A percentile compares a stretch with the other conserved stretches of the same genome.
phyloP scores from a whole-genome alignment of 2,329 filamentous ascomycete genomes.

The Trichoderma gracile region DNA sequence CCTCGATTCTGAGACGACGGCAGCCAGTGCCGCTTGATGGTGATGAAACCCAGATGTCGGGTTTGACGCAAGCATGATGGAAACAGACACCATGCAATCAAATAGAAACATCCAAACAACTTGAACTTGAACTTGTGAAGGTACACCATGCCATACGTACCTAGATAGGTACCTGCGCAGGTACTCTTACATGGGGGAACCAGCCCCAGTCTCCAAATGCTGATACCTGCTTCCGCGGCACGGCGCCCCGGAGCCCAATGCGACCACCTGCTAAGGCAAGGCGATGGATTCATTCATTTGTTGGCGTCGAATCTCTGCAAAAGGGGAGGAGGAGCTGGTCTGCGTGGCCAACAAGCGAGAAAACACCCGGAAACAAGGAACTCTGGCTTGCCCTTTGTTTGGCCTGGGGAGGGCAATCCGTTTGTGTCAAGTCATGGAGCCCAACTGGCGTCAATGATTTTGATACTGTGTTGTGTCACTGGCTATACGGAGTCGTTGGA shows the following conservation, averaged over 20 bases:
- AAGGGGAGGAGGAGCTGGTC: neutral
- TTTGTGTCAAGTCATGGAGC: neutral
- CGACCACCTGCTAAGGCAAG: constrained; percentile 9
- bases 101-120: no score
- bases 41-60: no score
- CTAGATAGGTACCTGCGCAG: no score
- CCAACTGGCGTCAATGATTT: neutral
- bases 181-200: neutral
- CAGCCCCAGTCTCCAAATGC: constrained; percentile 11
- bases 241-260: constrained; percentile 20
- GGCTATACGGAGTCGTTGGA: no score
- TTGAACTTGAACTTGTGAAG: no score
- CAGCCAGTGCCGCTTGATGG: no score
- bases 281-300: neutral
- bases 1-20: no score
- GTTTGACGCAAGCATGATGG: no score
- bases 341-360: constrained; percentile 7
- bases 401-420: no score
- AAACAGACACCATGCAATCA: no score
- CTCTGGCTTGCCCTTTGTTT: neutral
- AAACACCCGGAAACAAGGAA: neutral
- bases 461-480: neutral
- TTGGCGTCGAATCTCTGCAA: constrained; percentile 1
- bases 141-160: no score
- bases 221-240: constrained; percentile 17